phyloP scores from a whole-genome alignment of 2,329 filamentous ascomycete genomes.

The Elsinoe australis region DNA sequence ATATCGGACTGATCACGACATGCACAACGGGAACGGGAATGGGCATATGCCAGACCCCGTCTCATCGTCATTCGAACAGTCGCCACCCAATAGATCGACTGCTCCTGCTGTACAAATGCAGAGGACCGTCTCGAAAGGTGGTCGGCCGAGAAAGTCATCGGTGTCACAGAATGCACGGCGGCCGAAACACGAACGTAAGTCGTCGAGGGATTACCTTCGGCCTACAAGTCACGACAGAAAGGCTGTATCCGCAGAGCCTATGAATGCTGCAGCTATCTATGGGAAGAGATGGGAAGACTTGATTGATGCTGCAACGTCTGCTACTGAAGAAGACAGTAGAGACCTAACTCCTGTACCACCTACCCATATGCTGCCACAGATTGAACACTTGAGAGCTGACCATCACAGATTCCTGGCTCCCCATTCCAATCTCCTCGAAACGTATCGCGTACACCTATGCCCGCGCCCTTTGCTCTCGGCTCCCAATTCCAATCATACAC shows the following conservation, averaged over 20 bases:
- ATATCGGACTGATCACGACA: constrained; percentile 16
- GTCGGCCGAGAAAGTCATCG: constrained; percentile 74
- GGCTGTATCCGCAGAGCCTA: constrained; percentile 77
- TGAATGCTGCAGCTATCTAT: constrained; percentile 60
- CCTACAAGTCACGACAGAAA: constrained; percentile 65
- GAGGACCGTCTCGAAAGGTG: constrained; percentile 58
- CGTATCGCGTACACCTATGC: constrained; percentile 47
- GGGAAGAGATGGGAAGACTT: constrained; percentile 94
- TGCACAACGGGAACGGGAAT: constrained; percentile 6
- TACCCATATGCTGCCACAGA: no score
- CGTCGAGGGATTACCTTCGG: constrained; percentile 66
- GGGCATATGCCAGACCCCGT: constrained; percentile 36
- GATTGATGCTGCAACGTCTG: constrained; percentile 87
- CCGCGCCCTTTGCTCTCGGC: constrained; percentile 49
- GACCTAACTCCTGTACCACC: constrained; percentile 86
- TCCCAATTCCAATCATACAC: constrained; percentile 61
- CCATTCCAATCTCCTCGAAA: constrained; percentile 47
- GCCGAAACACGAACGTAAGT: constrained; percentile 71
- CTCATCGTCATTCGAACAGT: constrained; percentile 65
- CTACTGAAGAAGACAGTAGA: constrained; percentile 80
- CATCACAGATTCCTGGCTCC: constrained; percentile 39
- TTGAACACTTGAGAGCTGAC: no score
- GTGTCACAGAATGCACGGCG: constrained; percentile 71
- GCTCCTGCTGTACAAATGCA: constrained; percentile 64
- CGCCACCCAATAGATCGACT: constrained; percentile 78